Base-by-base conservation (phyloP, 2,329 filamentous ascomycete genomes). In the Scytalidium sp. region DNA sequence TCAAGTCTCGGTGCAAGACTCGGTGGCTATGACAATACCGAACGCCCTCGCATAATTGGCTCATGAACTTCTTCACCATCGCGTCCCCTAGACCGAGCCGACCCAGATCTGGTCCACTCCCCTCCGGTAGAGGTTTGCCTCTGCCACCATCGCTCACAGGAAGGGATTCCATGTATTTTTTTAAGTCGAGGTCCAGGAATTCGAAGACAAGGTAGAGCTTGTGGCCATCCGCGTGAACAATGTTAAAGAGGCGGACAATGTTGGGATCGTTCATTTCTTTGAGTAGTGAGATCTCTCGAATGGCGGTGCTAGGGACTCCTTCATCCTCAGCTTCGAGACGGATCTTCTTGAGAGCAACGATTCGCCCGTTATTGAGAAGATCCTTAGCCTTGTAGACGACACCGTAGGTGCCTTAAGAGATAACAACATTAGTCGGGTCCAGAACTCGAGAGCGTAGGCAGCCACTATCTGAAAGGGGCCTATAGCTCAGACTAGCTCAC, bases 381-480 rank as follows among this genome's bases (percentile, higher is more conserved):
- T 96, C 91, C 59, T 87, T 84, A 52, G 91, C 91, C 72, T 96
- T 96, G 82, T 96, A 96, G 56, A 96, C 91, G 55, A 96, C 91
- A 70, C 91, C 91, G 67, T 96, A 96, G 15, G 91, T 96, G 63
- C 91, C 91, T 96, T 55, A 55, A 54, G 39, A 54, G 13, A 36
- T 36, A 36, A n/a, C 17, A 6, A 36, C 17, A 15, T 36, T 36
- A 36, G 32, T 49, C 25, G 19, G 47, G 41, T 21, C 20, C 23
- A 43, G 40, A 8, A 49, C n/a, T 29, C 42, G 36, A 41, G 19
- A 8, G 11, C 17, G 32, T n/a, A 36, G 32, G 32, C 32, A 36
- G 15, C 32, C 32, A 36, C 15, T 8, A 15, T 15, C 17, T 36
- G 32, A 36, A 4, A 15, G 11, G 17, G 32, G 17, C 11, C 32